A percentile compares a stretch with the other conserved stretches of the same genome.
phyloP scores from a whole-genome alignment of 208 protist species.

The Leishmania mexicana region DNA sequence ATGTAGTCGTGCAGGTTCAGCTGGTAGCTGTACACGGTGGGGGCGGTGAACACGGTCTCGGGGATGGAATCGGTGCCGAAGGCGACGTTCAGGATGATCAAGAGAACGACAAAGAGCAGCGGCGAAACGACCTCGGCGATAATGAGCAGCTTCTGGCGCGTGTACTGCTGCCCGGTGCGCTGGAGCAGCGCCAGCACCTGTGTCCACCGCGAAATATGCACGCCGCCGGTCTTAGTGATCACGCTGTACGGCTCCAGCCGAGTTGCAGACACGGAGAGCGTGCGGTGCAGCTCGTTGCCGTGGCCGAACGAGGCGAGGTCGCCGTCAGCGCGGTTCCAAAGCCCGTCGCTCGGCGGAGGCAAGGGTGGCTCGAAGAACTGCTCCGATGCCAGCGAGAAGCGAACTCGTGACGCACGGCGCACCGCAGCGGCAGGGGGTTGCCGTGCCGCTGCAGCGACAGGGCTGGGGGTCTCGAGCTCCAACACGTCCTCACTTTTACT shows the following conservation, averaged over 20 bases:
- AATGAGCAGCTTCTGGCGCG: constrained; percentile 30
- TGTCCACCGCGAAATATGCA: constrained; percentile 10
- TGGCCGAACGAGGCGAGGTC: background rate
- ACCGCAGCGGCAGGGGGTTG: background rate
- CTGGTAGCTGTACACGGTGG: background rate
- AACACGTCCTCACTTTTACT: background rate
- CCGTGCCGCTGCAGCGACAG: background rate
- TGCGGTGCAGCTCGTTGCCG: background rate
- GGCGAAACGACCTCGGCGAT: constrained; percentile 46
- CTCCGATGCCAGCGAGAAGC: constrained; percentile 9
- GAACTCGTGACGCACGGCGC: constrained; percentile 3
- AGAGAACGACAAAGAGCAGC: constrained; percentile 47
- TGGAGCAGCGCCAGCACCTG: constrained; percentile 45
- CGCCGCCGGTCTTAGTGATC: constrained; percentile 18
- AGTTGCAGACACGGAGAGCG: background rate
- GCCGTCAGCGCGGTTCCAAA: background rate
- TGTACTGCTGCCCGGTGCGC: constrained; percentile 39
- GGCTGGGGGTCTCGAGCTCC: background rate
- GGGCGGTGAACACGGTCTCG: constrained; percentile 12
- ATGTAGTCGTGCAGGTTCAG: constrained; percentile 32
- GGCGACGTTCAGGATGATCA: constrained; percentile 44
- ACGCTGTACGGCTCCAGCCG: constrained; percentile 30
- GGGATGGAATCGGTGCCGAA: constrained; percentile 33
- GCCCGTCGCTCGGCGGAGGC: background rate
- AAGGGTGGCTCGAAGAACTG: background rate